phyloP scores from a whole-genome alignment of 495 filamentous ascomycete species.

The Lasiosphaeriaceae sp. region DNA sequence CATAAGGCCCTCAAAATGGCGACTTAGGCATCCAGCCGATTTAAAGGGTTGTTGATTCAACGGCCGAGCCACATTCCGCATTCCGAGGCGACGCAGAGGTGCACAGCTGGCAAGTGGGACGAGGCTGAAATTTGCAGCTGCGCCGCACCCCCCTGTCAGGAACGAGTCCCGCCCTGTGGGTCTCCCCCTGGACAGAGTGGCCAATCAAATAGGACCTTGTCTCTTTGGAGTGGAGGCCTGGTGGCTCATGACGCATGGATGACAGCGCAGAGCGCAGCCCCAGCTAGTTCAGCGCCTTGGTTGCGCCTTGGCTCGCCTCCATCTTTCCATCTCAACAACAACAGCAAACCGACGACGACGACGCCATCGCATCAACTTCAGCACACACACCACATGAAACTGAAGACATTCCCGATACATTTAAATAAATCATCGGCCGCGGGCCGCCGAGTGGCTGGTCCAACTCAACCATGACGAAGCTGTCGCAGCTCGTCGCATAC shows the following conservation, averaged over 20 bases:
- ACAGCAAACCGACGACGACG: not conserved
- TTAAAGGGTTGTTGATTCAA: no score
- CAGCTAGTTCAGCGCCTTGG: not conserved
- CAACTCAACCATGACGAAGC: constrained; percentile 23
- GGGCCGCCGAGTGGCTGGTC: constrained; percentile 29
- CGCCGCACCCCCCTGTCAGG: not conserved
- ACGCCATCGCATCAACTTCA: not conserved
- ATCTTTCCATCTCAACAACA: not conserved
- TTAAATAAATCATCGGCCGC: not conserved
- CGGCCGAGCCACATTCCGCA: not conserved
- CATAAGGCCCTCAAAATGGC: no score
- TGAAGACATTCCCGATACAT: not conserved
- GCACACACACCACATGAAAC: not conserved
- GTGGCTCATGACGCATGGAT: not conserved
- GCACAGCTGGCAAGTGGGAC: not conserved
- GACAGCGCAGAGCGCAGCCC: not conserved
- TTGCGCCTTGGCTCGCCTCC: not conserved
- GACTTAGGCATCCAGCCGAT: no score
- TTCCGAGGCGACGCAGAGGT: not conserved
- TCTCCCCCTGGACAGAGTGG: not conserved
- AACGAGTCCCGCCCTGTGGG: not conserved
- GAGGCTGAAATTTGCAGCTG: not conserved
- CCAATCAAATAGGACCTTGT: not conserved
- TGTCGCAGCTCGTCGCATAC: constrained; percentile 31
- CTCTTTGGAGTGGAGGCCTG: not conserved